Percentiles rank a stretch among this genome's conserved stretches.
These are phyloP conservation scores for Gentiana dahurica DNA, from an alignment of 257 asterid species.

Conservation along the genomic window DNA sequence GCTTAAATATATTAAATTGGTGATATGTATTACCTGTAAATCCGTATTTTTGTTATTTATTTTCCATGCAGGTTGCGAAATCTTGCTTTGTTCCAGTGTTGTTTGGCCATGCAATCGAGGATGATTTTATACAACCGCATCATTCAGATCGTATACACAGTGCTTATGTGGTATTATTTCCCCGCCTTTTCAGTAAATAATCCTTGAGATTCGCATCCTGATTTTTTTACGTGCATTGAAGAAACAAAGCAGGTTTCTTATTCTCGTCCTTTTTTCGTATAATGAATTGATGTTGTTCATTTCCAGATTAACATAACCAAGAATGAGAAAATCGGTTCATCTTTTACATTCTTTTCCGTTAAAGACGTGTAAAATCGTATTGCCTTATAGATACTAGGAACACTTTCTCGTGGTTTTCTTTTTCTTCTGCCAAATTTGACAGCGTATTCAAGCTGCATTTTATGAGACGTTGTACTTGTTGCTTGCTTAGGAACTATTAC, in stretches of 20 bases:
- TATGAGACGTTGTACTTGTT: too few species aligned
- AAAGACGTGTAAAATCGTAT: conserved; percentile 86
- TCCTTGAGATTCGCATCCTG: too few species aligned
- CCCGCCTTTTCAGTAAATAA: neutral
- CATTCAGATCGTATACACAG: conserved; percentile 79
- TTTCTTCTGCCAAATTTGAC: conserved; percentile 46
- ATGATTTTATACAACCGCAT: conserved; percentile 90
- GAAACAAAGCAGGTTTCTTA: too few species aligned
- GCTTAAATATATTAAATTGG: too few species aligned
- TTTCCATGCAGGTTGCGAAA: conserved; percentile 60
- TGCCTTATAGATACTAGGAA: conserved; percentile 11
- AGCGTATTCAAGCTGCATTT: too few species aligned
- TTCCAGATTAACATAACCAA: too few species aligned
- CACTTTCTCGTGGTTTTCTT: conserved; percentile 82
- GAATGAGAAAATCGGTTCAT: neutral
- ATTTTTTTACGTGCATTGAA: too few species aligned
- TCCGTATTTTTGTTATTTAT: too few species aligned
- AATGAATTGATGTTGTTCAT: too few species aligned
- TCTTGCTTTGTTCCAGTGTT: conserved; percentile 81
- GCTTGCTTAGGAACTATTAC: too few species aligned
- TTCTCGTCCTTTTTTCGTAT: too few species aligned
- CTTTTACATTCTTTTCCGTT: conserved; percentile 8
- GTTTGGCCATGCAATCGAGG: conserved; percentile 82
- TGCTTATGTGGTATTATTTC: conserved; percentile 59
- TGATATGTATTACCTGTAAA: too few species aligned